Conservation (phyloP, 352 stramenopile genomes). For the Elongisporangium prolatum region DNA sequence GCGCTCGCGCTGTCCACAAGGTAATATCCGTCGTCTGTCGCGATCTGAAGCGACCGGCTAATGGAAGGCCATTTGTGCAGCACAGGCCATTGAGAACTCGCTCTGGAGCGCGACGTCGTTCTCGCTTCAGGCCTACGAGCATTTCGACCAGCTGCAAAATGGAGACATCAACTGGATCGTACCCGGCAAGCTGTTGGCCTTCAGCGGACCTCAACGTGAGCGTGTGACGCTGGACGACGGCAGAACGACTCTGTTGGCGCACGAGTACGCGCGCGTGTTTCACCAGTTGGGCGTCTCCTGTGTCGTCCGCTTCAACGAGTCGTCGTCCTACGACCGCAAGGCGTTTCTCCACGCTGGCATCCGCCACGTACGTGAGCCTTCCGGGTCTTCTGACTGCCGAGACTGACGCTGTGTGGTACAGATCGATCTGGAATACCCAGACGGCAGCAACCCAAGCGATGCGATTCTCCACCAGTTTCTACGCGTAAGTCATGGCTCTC, state of each 20-base stretch:
- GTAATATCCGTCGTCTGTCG: too few species aligned
- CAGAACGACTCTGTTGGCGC: conserved; percentile 81
- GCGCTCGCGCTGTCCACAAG: conserved; percentile 85
- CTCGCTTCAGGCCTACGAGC: conserved; percentile 89
- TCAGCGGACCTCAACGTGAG: conserved; percentile 90
- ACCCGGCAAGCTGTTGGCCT: conserved; percentile 90
- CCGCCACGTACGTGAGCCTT: conserved; percentile 47
- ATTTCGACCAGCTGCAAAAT: conserved; percentile 91
- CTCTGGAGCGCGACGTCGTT: conserved; percentile 37
- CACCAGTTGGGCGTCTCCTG: conserved; percentile 31
- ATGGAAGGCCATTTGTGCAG: background rate
- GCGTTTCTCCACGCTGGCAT: conserved; percentile 89
- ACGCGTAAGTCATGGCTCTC: conserved; percentile 38
- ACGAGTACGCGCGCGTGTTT: conserved; percentile 79
- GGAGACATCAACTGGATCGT: conserved; percentile 96
- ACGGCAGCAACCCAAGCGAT: conserved; percentile 89
- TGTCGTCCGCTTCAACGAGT: conserved; percentile 95
- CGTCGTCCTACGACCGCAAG: conserved; percentile 89
- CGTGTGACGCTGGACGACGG: conserved; percentile 61
- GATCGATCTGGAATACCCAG: conserved; percentile 92
- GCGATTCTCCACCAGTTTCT: conserved; percentile 85
- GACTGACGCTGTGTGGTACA: conserved; percentile 1
- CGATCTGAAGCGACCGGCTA: too few species aligned
- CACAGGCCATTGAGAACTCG: conserved; percentile 15
- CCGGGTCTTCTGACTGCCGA: background rate